Evolutionary conservation across 1,284 basidiomycete species (phyloP).

Genomic region (Cryptococcus amylolentus): DNA sequence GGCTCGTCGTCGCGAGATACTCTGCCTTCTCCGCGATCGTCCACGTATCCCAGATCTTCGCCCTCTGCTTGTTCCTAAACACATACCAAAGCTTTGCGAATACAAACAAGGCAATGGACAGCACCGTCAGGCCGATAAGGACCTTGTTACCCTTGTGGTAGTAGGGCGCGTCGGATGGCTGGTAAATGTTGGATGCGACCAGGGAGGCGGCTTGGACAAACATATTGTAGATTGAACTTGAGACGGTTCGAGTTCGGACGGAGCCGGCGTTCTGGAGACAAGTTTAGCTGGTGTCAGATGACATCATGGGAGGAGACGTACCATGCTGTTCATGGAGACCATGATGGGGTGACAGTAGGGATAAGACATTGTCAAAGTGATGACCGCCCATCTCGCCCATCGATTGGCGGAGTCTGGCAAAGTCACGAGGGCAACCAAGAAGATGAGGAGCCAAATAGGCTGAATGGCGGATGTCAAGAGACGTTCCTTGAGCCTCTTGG

Average conservation of each 20-base stretch:
- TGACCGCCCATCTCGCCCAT: conserved; percentile 25
- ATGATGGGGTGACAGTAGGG: conserved; percentile 32
- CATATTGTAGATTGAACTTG: conserved; percentile 29
- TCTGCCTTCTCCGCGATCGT: conserved; percentile 18
- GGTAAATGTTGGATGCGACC: conserved; percentile 28
- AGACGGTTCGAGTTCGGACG: conserved; percentile 23
- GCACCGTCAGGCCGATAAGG: conserved; percentile 25
- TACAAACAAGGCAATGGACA: conserved; percentile 13
- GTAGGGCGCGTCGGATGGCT: conserved; percentile 25
- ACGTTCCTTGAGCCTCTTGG: conserved; percentile 19
- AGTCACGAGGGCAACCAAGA: conserved; percentile 25
- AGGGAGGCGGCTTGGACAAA: conserved; percentile 19
- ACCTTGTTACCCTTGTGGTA: conserved; percentile 36
- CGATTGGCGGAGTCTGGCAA: conserved; percentile 21
- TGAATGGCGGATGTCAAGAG: conserved; percentile 17
- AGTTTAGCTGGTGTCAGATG: too few species aligned
- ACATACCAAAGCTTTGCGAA: conserved; percentile 15
- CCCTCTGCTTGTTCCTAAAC: conserved; percentile 20
- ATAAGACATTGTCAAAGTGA: conserved; percentile 21
- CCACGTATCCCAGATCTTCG: conserved; percentile 18
- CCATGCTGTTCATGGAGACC: conserved; percentile 27
- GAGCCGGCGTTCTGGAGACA: conserved; percentile 14
- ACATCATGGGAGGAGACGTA: background rate
- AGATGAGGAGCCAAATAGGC: conserved; percentile 32
- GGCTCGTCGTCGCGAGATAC: conserved; percentile 26